Percentiles rank a stretch among this genome's conserved stretches.
These are phyloP conservation scores for Phylloporus rhodoxanthus DNA, from an alignment of 768 basidiomycete genomes.

Conservation along the genomic window DNA sequence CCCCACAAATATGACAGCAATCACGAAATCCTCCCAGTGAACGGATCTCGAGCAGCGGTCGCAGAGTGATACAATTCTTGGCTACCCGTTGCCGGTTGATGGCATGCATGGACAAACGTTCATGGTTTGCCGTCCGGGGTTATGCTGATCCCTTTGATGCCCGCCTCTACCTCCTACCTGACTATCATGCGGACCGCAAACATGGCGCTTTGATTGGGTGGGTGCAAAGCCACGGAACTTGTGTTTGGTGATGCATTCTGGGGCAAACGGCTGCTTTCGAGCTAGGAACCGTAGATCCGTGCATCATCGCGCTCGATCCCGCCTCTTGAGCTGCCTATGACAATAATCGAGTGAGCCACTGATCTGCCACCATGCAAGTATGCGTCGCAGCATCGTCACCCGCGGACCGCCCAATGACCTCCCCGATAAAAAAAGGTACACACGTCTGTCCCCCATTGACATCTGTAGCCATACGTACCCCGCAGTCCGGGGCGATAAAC, in stretches of 20 bases:
- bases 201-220: no score
- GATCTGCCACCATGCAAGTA: background rate
- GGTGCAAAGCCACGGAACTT: no score
- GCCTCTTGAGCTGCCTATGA: background rate
- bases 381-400: no score
- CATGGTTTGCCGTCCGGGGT: background rate
- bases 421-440: no score
- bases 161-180: background rate
- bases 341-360: background rate
- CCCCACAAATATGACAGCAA: background rate
- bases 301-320: background rate
- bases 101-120: background rate
- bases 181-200: no score
- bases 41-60: background rate
- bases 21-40: background rate
- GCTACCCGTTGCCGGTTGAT: background rate
- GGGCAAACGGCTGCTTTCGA: background rate
- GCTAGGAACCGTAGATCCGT: background rate
- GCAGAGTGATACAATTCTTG: background rate
- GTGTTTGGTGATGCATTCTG: no score
- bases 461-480: no score
- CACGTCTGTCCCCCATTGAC: no score
- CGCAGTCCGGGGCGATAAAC: no score
- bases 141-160: background rate
- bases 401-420: background rate